Evolutionary conservation across 352 stramenopile species (phyloP).

Genomic region (Phytophthora meadii): DNA sequence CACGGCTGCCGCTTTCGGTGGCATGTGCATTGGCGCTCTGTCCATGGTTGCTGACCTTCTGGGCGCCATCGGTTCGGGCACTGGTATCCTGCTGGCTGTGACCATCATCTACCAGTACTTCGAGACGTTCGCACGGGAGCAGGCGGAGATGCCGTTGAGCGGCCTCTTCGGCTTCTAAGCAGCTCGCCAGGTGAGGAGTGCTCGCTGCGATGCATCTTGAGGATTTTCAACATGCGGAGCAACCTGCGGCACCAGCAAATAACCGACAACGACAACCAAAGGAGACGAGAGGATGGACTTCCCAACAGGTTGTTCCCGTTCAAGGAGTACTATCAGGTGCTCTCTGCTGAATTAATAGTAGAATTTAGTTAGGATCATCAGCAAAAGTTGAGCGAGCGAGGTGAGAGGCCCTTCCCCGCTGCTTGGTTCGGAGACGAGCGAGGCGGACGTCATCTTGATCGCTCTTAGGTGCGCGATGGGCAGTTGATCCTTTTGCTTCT

Average conservation of each 20-base stretch:
- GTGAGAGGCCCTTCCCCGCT: slow-evolving; percentile 62
- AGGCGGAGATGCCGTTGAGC: slow-evolving; percentile 82
- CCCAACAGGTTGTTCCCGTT: slow-evolving; percentile 83
- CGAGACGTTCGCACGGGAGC: slow-evolving; percentile 97
- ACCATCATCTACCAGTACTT: slow-evolving; percentile 99
- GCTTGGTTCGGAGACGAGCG: slow-evolving; percentile 41
- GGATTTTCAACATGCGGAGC: slow-evolving; percentile 10
- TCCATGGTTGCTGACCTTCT: slow-evolving; percentile 99
- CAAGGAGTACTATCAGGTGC: slow-evolving; percentile 87
- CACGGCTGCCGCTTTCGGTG: slow-evolving; percentile 98
- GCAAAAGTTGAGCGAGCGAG: slow-evolving; percentile 60
- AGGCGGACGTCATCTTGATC: slow-evolving; percentile 54
- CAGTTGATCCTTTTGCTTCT: slow-evolving; percentile 30
- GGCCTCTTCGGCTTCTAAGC: slow-evolving; percentile 88
- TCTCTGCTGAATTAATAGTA: slow-evolving; percentile 86
- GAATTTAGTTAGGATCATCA: slow-evolving; percentile 77
- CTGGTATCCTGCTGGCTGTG: slow-evolving; percentile 98
- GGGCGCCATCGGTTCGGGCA: slow-evolving; percentile 98
- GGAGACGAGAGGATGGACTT: slow-evolving; percentile 26
- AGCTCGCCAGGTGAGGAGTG: background rate
- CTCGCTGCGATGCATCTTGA: slow-evolving; percentile 22
- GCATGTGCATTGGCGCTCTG: slow-evolving; percentile 99
- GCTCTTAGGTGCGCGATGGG: slow-evolving; percentile 84
- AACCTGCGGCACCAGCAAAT: slow-evolving; percentile 9
- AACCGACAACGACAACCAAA: slow-evolving; percentile 31